Evolutionary conservation across 306 rosid species (phyloP).

Genomic region (Castanea sativa): DNA sequence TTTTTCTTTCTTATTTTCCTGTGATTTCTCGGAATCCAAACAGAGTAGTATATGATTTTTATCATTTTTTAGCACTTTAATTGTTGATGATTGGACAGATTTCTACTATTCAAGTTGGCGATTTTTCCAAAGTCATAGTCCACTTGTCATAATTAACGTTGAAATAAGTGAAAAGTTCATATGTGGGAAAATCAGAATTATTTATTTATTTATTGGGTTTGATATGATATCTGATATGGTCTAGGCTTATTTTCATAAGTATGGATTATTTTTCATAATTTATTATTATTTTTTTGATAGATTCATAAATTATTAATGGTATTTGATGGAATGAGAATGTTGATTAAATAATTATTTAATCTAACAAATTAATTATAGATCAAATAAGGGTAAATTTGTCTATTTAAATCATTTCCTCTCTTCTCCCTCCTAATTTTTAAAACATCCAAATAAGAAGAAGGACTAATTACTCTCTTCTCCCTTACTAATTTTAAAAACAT

Average conservation of each 20-base stretch:
- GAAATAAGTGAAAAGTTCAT: not conserved
- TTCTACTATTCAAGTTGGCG: not conserved
- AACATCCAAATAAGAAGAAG: no score
- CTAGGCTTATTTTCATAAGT: not conserved
- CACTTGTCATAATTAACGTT: not conserved
- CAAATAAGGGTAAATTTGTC: no score
- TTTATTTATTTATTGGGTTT: not conserved
- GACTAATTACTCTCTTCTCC: no score
- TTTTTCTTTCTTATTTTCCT: not conserved
- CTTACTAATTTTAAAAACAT: no score
- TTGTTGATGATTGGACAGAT: not conserved
- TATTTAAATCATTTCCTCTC: no score
- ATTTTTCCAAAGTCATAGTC: not conserved
- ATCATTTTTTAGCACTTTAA: not conserved
- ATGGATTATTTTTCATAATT: not conserved
- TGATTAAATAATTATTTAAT: no score
- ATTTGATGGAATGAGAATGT: no score
- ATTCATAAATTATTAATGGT: no score
- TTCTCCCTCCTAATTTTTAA: no score
- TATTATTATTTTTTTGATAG: not conserved
- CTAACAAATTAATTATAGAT: no score
- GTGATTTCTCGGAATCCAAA: constrained; percentile 2
- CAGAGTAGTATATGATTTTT: not conserved
- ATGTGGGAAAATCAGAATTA: not conserved
- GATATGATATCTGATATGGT: not conserved